A percentile compares a stretch with the other conserved stretches of the same genome.
Evolutionary conservation across 1,284 basidiomycete genomes (phyloP).

Genomic region (Ganoderma sinense): DNA sequence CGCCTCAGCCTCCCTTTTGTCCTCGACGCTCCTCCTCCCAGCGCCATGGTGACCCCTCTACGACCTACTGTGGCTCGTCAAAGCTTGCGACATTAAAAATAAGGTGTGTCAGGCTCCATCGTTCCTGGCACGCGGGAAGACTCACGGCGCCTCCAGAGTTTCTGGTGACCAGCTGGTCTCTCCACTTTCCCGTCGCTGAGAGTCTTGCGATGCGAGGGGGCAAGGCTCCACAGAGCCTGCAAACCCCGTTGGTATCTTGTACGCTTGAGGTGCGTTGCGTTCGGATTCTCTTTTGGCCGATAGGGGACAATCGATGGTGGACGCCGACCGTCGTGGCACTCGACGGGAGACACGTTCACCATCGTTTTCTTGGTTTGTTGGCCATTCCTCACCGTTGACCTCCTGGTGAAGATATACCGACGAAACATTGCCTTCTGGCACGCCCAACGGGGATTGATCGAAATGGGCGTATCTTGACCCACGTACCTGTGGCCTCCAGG

Average conservation of each 20-base stretch:
- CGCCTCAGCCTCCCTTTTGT: constrained; percentile 15
- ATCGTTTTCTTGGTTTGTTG: not conserved
- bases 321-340: not conserved
- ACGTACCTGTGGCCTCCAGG: not conserved
- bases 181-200: not conserved
- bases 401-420: not conserved
- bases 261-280: not conserved
- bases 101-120: not conserved
- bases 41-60: not conserved
- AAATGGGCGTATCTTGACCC: not conserved
- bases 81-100: not conserved
- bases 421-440: too few relatives aligned
- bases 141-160: constrained; percentile 5
- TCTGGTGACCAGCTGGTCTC: not conserved
- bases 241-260: not conserved
- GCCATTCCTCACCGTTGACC: not conserved
- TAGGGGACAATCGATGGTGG: not conserved
- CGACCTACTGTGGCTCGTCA: not conserved
- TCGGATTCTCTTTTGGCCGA: not conserved
- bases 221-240: not conserved
- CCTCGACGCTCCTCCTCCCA: constrained; percentile 1
- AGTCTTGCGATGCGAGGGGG: not conserved
- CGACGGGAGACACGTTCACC: not conserved
- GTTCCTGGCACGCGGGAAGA: not conserved
- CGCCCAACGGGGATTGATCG: not conserved